Evolutionary conservation across 2,329 filamentous ascomycete genomes (phyloP).

Genomic region (Basipetospora chlamydospora): DNA sequence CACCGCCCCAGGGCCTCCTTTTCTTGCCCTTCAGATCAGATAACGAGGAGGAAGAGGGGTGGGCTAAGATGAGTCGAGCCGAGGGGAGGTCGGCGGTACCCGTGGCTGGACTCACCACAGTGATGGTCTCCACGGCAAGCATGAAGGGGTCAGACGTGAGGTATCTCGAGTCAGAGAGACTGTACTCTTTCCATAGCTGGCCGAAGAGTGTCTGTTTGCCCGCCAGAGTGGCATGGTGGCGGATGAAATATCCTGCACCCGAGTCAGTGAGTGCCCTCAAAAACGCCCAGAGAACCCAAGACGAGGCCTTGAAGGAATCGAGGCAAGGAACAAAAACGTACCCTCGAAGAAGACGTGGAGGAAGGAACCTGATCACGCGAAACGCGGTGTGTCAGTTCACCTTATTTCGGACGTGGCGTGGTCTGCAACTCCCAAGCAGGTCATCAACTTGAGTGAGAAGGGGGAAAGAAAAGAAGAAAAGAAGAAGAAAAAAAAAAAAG

Average conservation of each 20-base stretch:
- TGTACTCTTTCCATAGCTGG: slow-evolving; percentile 89
- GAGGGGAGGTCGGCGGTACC: too few relatives aligned
- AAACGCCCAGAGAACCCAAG: neutral
- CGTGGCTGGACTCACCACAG: slow-evolving; percentile 49
- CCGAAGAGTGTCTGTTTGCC: slow-evolving; percentile 58
- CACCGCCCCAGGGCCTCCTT: too few relatives aligned
- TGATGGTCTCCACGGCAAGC: slow-evolving; percentile 75
- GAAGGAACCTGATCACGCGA: slow-evolving; percentile 40
- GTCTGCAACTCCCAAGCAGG: neutral
- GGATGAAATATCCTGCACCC: slow-evolving; percentile 54
- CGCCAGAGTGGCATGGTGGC: slow-evolving; percentile 51
- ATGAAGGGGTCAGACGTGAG: slow-evolving; percentile 71
- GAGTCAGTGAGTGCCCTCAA: neutral
- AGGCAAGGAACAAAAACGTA: slow-evolving; percentile 13
- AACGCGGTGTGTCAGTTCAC: slow-evolving; percentile 9
- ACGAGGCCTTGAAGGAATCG: neutral
- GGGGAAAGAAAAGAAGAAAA: too few relatives aligned
- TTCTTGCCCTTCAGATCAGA: too few relatives aligned
- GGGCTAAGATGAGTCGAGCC: too few relatives aligned
- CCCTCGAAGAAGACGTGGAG: slow-evolving; percentile 77
- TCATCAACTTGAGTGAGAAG: neutral
- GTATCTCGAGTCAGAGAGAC: slow-evolving; percentile 75
- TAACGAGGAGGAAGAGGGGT: too few relatives aligned
- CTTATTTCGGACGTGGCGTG: too few relatives aligned
- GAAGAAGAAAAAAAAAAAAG: too few relatives aligned